A percentile compares a stretch with the other conserved stretches of the same genome.
Evolutionary conservation across 305 asterid genomes (phyloP).

Genomic region (Solanum hybrid): DNA sequence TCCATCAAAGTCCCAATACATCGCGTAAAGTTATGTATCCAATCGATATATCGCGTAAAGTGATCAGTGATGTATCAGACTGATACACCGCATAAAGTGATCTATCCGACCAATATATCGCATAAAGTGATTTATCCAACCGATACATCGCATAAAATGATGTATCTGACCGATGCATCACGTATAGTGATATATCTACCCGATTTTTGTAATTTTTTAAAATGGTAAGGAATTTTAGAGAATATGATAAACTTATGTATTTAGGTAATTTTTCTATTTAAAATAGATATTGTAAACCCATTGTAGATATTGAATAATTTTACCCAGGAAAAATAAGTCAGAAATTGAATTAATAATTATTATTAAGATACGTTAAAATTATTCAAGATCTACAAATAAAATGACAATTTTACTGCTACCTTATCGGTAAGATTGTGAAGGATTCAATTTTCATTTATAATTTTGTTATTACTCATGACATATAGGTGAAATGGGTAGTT

Average conservation of each 20-base stretch:
- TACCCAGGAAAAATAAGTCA: too few species aligned
- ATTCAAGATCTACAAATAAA: background rate
- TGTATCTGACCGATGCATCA: background rate
- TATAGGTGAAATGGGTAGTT: background rate
- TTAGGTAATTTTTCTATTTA: background rate
- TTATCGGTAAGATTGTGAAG: background rate
- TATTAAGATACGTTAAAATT: background rate
- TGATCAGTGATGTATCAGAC: too few species aligned
- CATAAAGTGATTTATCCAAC: background rate
- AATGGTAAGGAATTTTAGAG: accelerated
- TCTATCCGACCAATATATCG: too few species aligned
- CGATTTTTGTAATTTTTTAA: too few species aligned
- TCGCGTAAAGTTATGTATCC: background rate
- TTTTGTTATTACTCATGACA: background rate
- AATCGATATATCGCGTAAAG: too few species aligned
- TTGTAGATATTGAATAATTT: background rate
- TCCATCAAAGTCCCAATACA: background rate
- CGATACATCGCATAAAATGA: background rate
- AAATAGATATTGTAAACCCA: too few species aligned
- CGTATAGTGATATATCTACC: too few species aligned
- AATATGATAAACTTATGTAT: background rate
- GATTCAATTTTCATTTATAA: background rate
- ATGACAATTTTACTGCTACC: too few species aligned
- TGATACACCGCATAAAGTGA: too few species aligned
- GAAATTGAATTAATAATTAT: background rate